Evolutionary conservation across 2,329 filamentous ascomycete species (phyloP).

Genomic region (Bipolaris oryzae): DNA sequence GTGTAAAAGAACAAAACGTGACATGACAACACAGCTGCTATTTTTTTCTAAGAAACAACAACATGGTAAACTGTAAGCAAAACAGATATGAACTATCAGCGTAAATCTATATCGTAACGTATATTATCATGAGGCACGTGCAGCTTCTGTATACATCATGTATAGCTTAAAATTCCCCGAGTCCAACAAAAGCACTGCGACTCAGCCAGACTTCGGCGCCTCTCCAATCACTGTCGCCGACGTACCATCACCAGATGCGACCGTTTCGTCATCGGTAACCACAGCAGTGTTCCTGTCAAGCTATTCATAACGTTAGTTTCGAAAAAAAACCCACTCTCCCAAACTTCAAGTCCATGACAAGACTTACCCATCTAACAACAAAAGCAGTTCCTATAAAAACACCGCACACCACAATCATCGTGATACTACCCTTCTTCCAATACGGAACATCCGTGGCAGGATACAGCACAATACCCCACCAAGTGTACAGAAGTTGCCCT

Average conservation of each 20-base stretch:
- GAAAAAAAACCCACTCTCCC: background rate
- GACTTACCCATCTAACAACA: slow-evolving; percentile 27
- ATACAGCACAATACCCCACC: slow-evolving; percentile 55
- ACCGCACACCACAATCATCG: slow-evolving; percentile 41
- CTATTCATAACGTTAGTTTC: slow-evolving; percentile 1
- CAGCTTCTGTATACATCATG: background rate
- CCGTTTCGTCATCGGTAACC: background rate
- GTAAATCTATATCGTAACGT: background rate
- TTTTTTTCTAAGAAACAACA: no score
- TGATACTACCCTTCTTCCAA: slow-evolving; percentile 48
- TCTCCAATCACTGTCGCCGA: background rate
- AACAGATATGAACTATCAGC: no score
- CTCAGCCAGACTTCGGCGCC: background rate
- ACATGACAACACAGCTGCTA: no score
- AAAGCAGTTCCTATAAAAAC: slow-evolving; percentile 20
- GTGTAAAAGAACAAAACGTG: no score
- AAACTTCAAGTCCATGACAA: background rate
- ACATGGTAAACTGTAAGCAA: no score
- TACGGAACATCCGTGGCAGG: slow-evolving; percentile 52
- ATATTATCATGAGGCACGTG: background rate
- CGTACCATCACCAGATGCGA: background rate
- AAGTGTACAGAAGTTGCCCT: slow-evolving; percentile 49
- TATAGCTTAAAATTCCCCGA: background rate
- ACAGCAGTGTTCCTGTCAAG: slow-evolving; percentile 7
- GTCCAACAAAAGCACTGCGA: background rate